Conservation (phyloP, 2,329 filamentous ascomycete genomes). For the Fusarium transvaalense region DNA sequence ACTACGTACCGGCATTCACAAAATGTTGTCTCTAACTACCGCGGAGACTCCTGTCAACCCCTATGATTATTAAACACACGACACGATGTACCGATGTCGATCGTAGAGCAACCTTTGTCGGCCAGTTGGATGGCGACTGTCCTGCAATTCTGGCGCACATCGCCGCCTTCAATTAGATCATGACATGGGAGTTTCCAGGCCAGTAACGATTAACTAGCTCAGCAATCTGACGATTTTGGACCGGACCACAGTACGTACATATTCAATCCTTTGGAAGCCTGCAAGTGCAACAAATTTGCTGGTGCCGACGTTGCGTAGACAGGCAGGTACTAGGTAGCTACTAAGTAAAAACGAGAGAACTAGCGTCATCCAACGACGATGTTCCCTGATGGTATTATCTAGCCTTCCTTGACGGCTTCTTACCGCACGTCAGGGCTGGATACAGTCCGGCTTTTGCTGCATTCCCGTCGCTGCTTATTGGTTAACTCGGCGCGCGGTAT, state of each 20-base stretch:
- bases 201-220: conserved; percentile 10
- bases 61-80: neutral
- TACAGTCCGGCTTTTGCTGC: conserved; percentile 37
- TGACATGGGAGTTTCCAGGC: conserved; percentile 13
- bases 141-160: neutral
- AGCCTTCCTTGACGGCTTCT: conserved; percentile 18
- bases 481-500: neutral
- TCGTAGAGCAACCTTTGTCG: neutral
- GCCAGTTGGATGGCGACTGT: neutral
- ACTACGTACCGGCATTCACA: conserved; percentile 1
- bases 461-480: conserved; percentile 22
- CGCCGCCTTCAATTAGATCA: conserved; percentile 10
- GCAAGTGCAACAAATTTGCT: conserved; percentile 7
- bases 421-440: conserved; percentile 30
- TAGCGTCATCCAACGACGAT: conserved; percentile 24
- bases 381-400: conserved; percentile 27
- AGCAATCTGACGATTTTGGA: conserved; percentile 1
- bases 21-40: conserved; percentile 13
- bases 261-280: conserved; percentile 3
- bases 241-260: neutral
- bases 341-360: conserved; percentile 5
- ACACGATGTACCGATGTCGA: neutral
- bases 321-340: too few relatives aligned
- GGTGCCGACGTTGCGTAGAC: conserved; percentile 28
- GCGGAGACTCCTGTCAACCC: conserved; percentile 7